Evolutionary conservation across 129 eudicot genomes (phyloP).

Genomic region (Smallanthus sonchifolius): DNA sequence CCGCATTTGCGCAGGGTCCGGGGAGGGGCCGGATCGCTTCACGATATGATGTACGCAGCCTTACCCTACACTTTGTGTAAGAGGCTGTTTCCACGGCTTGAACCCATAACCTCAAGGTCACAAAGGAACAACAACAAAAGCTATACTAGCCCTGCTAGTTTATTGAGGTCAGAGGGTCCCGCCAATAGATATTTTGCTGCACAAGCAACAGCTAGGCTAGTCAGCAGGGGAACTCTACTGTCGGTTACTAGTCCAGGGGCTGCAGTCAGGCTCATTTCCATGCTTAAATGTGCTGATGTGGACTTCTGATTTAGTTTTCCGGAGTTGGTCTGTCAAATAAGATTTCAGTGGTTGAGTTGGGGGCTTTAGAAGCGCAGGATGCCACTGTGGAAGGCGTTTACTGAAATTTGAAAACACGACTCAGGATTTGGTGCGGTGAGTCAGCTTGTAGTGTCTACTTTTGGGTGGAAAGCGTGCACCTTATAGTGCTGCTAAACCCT

Average conservation of each 20-base stretch:
- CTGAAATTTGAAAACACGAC: constrained; percentile 78
- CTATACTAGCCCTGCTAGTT: constrained; percentile 71
- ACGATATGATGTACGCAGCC: constrained; percentile 55
- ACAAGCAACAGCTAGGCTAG: constrained; percentile 78
- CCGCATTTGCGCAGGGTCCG: too few species aligned
- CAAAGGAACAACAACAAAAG: constrained; percentile 58
- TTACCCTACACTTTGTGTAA: too few species aligned
- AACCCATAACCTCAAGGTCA: too few species aligned
- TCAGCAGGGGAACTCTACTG: constrained; percentile 91
- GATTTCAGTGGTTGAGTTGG: constrained; percentile 83
- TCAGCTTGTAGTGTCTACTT: constrained; percentile 82
- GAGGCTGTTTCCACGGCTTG: too few species aligned
- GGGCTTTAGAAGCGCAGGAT: constrained; percentile 81
- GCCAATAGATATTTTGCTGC: constrained; percentile 89
- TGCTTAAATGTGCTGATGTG: constrained; percentile 80
- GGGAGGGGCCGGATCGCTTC: too few species aligned
- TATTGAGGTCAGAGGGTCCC: constrained; percentile 67
- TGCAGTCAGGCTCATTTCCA: constrained; percentile 69
- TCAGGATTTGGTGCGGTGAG: constrained; percentile 83
- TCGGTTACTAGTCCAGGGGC: constrained; percentile 93
- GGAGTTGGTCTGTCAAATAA: constrained; percentile 68
- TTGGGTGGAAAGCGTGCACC: constrained; percentile 92
- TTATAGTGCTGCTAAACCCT: constrained; percentile 82
- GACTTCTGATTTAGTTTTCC: constrained; percentile 79
- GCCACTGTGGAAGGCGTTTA: constrained; percentile 91